phyloP scores from a whole-genome alignment of 495 filamentous ascomycete species.

The Trichoderma asperelloides region DNA sequence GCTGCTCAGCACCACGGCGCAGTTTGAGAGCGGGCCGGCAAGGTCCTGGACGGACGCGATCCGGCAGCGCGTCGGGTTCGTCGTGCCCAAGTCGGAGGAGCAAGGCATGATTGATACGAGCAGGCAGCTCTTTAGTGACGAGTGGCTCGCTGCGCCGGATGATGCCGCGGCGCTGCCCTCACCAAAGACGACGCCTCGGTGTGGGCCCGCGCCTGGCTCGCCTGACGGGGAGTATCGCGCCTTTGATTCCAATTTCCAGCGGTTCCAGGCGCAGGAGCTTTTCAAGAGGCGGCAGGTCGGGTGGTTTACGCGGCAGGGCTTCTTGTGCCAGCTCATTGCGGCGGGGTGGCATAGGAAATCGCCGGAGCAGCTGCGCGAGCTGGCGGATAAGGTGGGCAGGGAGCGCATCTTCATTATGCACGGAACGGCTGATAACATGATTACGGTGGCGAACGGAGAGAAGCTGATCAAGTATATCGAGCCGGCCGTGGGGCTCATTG shows the following conservation, averaged over 20 bases:
- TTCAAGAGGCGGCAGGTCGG: slow-evolving; percentile 48
- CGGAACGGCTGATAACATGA: slow-evolving; percentile 66
- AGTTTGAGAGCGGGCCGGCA: slow-evolving; percentile 45
- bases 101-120: slow-evolving; percentile 38
- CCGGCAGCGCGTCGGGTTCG: slow-evolving; percentile 61
- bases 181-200: slow-evolving; percentile 17
- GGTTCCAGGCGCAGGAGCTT: slow-evolving; percentile 70
- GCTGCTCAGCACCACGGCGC: slow-evolving; percentile 64
- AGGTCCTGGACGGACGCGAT: slow-evolving; percentile 39
- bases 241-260: slow-evolving; percentile 68
- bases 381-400: slow-evolving; percentile 59
- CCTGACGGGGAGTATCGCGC: slow-evolving; percentile 27
- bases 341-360: slow-evolving; percentile 73
- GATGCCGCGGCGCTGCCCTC: slow-evolving; percentile 34
- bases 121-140: slow-evolving; percentile 47
- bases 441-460: slow-evolving; percentile 55
- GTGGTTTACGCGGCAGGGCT: slow-evolving; percentile 54
- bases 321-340: slow-evolving; percentile 68
- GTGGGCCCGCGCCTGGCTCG: slow-evolving; percentile 17
- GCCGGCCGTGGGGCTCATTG: slow-evolving; percentile 40
- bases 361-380: slow-evolving; percentile 46
- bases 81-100: slow-evolving; percentile 61
- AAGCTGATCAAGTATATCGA: slow-evolving; percentile 46
- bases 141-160: slow-evolving; percentile 55
- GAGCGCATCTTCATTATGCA: slow-evolving; percentile 67